A percentile compares a stretch with the other conserved stretches of the same genome.
These are phyloP conservation scores for Catharanthus roseus DNA, from an alignment of 257 asterid species.

Conservation along the genomic window DNA sequence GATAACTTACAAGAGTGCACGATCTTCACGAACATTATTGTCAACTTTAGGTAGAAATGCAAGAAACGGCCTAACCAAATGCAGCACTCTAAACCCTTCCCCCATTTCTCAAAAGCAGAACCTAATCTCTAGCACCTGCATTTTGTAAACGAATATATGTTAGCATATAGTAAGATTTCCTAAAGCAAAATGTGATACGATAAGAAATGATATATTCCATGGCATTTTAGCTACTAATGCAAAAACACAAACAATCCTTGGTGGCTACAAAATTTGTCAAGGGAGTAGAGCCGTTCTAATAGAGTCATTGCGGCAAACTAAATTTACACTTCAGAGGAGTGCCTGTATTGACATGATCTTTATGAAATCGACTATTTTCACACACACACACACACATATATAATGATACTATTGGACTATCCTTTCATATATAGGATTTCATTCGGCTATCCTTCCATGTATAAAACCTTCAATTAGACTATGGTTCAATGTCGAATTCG, in stretches of 20 bases:
- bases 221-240: neutral
- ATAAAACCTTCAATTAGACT: no score
- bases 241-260: neutral
- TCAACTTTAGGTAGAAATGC: conserved; percentile 82
- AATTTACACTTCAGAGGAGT: no score
- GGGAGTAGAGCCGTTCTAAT: neutral
- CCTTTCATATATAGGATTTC: no score
- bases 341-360: no score
- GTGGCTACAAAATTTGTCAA: neutral
- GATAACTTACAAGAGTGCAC: conserved; percentile 70
- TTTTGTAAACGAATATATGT: neutral
- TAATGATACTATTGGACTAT: no score
- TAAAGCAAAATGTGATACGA: no score
- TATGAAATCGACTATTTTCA: no score
- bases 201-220: no score
- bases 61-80: conserved; percentile 77
- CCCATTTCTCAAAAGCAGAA: conserved; percentile 40
- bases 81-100: conserved; percentile 80
- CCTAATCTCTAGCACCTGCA: neutral
- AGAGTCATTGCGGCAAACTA: no score
- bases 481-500: no score
- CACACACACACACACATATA: no score
- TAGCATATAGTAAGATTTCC: neutral
- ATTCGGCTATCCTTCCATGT: no score
- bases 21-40: conserved; percentile 81